Conservation (phyloP, 208 protist genomes). For the Plasmodiophora brassicae region DNA sequence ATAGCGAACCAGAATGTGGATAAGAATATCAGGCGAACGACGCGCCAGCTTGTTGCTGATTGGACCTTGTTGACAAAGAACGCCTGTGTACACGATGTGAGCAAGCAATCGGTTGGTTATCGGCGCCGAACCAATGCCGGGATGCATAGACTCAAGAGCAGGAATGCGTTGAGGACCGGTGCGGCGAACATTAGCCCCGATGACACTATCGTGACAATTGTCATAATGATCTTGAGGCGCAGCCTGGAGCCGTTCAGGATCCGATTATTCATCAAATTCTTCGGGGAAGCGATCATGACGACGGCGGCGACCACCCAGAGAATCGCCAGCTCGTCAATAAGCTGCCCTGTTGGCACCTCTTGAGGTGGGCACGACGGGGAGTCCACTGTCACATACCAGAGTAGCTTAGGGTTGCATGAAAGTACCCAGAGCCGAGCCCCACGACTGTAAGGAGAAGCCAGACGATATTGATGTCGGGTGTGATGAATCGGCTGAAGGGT, state of each 20-base stretch:
- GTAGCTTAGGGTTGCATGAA: conserved; percentile 19
- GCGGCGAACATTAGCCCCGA: background rate
- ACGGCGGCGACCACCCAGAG: background rate
- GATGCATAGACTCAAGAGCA: background rate
- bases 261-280: background rate
- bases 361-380: background rate
- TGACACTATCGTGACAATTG: background rate
- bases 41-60: background rate
- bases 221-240: background rate
- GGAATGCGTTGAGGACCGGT: background rate
- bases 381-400: background rate
- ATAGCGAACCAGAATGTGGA: background rate
- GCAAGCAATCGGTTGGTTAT: background rate
- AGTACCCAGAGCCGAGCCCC: background rate
- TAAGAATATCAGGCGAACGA: conserved; percentile 14
- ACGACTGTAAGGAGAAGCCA: background rate
- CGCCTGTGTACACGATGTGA: background rate
- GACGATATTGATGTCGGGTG: background rate
- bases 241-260: background rate
- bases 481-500: background rate
- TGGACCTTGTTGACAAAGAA: background rate
- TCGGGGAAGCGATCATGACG: background rate
- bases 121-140: background rate
- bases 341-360: too few relatives aligned
- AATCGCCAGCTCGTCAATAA: conserved; percentile 9